phyloP scores from a whole-genome alignment of 495 filamentous ascomycete species.

The Neurospora sp. region DNA sequence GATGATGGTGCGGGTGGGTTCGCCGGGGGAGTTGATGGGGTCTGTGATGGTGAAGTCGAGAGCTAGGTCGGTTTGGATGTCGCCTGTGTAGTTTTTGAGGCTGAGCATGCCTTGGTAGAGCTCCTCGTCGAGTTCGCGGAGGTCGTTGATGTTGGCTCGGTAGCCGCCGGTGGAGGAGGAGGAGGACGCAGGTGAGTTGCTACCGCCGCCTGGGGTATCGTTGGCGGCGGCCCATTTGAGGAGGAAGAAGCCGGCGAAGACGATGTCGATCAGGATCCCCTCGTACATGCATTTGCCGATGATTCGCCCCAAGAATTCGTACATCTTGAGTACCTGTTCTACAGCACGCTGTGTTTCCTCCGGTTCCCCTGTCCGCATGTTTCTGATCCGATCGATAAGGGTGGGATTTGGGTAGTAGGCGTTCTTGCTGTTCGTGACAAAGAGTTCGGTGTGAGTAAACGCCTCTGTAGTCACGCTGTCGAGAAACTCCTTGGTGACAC shows the following conservation, averaged over 20 bases:
- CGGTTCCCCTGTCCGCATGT: neutral
- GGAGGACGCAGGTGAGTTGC: conserved; percentile 92
- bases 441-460: conserved; percentile 51
- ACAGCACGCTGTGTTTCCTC: conserved; percentile 43
- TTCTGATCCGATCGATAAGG: conserved; percentile 55
- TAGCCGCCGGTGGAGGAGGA: conserved; percentile 53
- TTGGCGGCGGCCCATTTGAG: conserved; percentile 74
- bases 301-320: conserved; percentile 86
- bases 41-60: conserved; percentile 90
- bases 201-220: conserved; percentile 56
- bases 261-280: conserved; percentile 88
- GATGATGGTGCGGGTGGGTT: conserved; percentile 47
- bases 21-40: conserved; percentile 48
- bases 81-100: conserved; percentile 78
- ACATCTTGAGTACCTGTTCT: conserved; percentile 44
- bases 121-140: conserved; percentile 86
- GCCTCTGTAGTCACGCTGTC: conserved; percentile 84
- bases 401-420: conserved; percentile 83
- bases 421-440: conserved; percentile 82
- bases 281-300: conserved; percentile 98
- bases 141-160: conserved; percentile 82
- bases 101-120: conserved; percentile 84
- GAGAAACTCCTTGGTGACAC: conserved; percentile 96
- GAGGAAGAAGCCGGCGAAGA: conserved; percentile 92
- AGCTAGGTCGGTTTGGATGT: conserved; percentile 63